phyloP scores from a whole-genome alignment of 805 yeast genomes.

The Ogataea trehaloabstinens region DNA sequence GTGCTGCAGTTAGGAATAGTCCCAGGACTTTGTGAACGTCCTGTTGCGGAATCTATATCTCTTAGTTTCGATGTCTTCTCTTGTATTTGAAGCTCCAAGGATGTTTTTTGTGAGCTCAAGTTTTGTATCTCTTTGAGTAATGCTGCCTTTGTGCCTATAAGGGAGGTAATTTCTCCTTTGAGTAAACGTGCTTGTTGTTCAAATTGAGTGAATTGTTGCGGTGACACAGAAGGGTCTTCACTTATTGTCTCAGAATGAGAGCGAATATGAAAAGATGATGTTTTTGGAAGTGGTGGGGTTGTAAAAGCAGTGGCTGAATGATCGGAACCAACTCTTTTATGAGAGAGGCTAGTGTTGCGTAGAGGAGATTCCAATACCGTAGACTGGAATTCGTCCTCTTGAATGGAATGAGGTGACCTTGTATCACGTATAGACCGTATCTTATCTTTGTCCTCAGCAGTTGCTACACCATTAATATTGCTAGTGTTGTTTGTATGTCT shows the following conservation, averaged over 20 bases:
- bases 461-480: slow-evolving; percentile 20
- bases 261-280: slow-evolving; percentile 35
- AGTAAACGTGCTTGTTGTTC: slow-evolving; percentile 39
- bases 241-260: slow-evolving; percentile 44
- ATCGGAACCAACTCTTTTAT: slow-evolving; percentile 27
- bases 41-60: slow-evolving; percentile 11
- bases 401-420: slow-evolving; percentile 11
- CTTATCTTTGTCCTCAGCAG: slow-evolving; percentile 12
- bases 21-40: slow-evolving; percentile 4
- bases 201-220: slow-evolving; percentile 28
- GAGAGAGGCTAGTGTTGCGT: slow-evolving; percentile 9
- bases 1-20: slow-evolving; percentile 9
- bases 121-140: slow-evolving; percentile 50
- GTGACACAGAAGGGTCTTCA: slow-evolving; percentile 27
- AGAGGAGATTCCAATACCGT: slow-evolving; percentile 3
- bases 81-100: slow-evolving; percentile 44
- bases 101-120: slow-evolving; percentile 45
- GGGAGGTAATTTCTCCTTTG: slow-evolving; percentile 39
- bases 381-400: not conserved
- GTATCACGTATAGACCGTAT: slow-evolving; percentile 15
- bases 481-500: slow-evolving; percentile 26
- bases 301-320: slow-evolving; percentile 34
- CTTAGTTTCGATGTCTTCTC: slow-evolving; percentile 19
- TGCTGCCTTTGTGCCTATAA: slow-evolving; percentile 39
- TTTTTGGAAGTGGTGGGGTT: slow-evolving; percentile 45